Evolutionary conservation across 2,329 filamentous ascomycete genomes (phyloP).

Genomic region (Penicillium sp.): DNA sequence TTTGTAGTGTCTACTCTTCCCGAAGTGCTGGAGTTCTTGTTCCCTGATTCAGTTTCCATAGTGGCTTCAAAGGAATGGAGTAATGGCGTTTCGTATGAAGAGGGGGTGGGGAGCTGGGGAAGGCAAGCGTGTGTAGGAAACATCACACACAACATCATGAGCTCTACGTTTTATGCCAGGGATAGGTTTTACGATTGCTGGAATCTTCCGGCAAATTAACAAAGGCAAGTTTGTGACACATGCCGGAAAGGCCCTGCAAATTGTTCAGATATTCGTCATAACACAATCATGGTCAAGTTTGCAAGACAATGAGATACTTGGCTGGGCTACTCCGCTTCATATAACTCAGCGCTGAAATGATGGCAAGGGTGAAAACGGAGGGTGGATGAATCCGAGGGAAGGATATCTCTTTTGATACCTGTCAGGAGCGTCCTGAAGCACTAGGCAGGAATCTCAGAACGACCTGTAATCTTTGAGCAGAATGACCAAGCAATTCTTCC

Average conservation of each 20-base stretch:
- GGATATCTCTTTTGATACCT: too few species aligned
- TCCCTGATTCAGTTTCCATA: background rate
- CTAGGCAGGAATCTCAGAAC: too few species aligned
- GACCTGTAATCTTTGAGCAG: too few species aligned
- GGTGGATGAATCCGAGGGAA: background rate
- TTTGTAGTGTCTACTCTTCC: background rate
- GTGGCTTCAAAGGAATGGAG: background rate
- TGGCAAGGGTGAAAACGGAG: background rate
- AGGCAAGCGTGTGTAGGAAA: background rate
- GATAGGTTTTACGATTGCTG: background rate
- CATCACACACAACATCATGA: background rate
- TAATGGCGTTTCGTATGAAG: background rate
- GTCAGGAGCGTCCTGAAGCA: too few species aligned
- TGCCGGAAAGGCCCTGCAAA: background rate
- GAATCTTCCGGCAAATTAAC: background rate
- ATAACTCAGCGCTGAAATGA: background rate
- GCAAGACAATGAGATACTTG: background rate
- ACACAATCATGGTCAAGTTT: background rate
- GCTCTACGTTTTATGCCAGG: background rate
- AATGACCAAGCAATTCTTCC: too few species aligned
- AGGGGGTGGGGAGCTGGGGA: background rate
- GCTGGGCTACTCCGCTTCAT: background rate
- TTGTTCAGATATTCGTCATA: background rate
- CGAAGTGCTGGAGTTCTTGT: background rate
- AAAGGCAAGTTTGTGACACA: background rate